These are phyloP conservation scores for Aspergillus sp. DNA, from an alignment of 2,329 filamentous ascomycete species.

Conservation along the genomic window DNA sequence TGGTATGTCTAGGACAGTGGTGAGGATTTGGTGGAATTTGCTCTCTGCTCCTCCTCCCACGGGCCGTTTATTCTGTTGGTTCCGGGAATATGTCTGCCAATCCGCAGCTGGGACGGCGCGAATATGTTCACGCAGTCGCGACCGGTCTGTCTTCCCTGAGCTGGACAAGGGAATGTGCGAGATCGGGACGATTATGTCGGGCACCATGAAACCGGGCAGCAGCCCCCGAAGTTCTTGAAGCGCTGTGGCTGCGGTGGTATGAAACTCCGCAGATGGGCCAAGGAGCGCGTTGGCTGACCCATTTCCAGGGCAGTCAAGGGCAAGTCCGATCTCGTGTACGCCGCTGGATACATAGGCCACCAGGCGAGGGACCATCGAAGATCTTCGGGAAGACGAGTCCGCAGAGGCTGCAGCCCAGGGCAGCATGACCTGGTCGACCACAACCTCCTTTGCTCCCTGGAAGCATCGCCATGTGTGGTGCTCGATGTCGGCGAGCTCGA, in stretches of 20 bases:
- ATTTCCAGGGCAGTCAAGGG: no score
- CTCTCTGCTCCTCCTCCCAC: not conserved
- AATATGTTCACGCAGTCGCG: not conserved
- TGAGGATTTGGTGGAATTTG: not conserved
- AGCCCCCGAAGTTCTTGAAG: not conserved
- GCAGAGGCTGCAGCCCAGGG: not conserved
- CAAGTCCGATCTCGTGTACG: no score
- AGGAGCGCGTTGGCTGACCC: not conserved
- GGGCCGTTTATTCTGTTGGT: not conserved
- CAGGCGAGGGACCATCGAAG: not conserved
- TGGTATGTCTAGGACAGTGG: not conserved
- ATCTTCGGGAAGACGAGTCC: not conserved
- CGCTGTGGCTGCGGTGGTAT: not conserved
- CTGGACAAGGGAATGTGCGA: not conserved
- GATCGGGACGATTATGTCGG: not conserved
- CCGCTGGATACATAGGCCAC: not conserved
- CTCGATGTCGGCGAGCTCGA: slow-evolving; percentile 22
- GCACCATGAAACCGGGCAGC: not conserved
- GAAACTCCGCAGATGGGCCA: not conserved
- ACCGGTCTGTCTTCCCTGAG: not conserved
- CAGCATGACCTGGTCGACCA: not conserved
- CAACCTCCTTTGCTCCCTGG: not conserved
- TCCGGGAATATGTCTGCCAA: not conserved
- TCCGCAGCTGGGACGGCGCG: not conserved
- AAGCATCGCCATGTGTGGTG: not conserved